Percentiles rank a stretch among this genome's conserved stretches.
These are phyloP conservation scores for Globisporangium cederbergense DNA, from an alignment of 352 stramenopile species.

Conservation along the genomic window DNA sequence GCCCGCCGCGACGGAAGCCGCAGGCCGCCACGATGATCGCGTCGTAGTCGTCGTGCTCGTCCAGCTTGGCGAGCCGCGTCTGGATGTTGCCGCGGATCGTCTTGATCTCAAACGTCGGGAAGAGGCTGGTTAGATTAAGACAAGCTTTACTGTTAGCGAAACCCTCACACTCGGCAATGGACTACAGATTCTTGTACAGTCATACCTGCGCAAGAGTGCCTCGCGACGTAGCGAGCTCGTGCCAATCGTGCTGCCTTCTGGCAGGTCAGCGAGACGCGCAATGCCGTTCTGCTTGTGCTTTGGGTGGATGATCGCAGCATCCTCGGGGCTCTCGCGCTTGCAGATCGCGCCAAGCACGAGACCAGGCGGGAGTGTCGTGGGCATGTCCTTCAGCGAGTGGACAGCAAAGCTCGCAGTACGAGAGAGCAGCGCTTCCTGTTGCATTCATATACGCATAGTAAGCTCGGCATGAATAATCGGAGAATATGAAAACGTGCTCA, in stretches of 20 bases:
- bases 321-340: constrained; percentile 80
- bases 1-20: constrained; percentile 69
- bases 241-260: constrained; percentile 67
- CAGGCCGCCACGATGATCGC: constrained; percentile 86
- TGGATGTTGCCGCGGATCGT: constrained; percentile 87
- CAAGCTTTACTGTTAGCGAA: background rate
- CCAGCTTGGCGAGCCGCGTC: constrained; percentile 81
- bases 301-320: constrained; percentile 79
- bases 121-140: constrained; percentile 24
- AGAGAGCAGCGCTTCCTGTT: constrained; percentile 55
- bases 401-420: constrained; percentile 80
- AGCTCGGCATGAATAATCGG: too few relatives aligned
- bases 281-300: constrained; percentile 76
- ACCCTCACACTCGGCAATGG: background rate
- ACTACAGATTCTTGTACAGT: background rate
- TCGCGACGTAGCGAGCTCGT: constrained; percentile 84
- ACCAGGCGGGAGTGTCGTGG: constrained; percentile 69
- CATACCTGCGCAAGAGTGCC: constrained; percentile 46
- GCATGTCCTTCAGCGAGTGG: constrained; percentile 90
- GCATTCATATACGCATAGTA: background rate
- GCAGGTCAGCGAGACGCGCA: constrained; percentile 49
- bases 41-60: constrained; percentile 81
- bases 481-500: too few relatives aligned
- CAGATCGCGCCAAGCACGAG: constrained; percentile 81
- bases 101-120: constrained; percentile 79